A percentile compares a stretch with the other conserved stretches of the same genome.
phyloP scores from a whole-genome alignment of 805 yeast genomes.

The Candida sanyiensis region DNA sequence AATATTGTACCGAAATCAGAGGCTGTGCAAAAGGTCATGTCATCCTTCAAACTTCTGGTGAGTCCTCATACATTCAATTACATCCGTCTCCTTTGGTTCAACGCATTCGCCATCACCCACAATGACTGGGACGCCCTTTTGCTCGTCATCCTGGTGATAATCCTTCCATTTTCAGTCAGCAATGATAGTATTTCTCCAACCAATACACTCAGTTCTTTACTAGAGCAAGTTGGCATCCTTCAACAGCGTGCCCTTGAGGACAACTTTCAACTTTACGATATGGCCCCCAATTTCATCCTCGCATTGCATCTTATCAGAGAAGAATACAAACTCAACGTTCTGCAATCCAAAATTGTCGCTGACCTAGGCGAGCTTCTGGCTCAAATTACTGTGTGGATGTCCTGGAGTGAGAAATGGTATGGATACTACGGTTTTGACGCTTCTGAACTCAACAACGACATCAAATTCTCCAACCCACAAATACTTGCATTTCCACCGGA shows the following conservation, averaged over 20 bases:
- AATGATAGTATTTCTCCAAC: slow-evolving; percentile 15
- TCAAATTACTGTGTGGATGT: slow-evolving; percentile 60
- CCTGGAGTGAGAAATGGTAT: slow-evolving; percentile 68
- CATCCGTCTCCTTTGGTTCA: slow-evolving; percentile 59
- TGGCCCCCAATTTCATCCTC: slow-evolving; percentile 57
- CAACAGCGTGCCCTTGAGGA: slow-evolving; percentile 24
- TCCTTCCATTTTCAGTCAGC: slow-evolving; percentile 39
- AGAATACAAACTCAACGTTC: slow-evolving; percentile 57
- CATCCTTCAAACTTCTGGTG: slow-evolving; percentile 45
- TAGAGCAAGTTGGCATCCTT: slow-evolving; percentile 11
- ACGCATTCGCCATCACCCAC: slow-evolving; percentile 41
- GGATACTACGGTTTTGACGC: slow-evolving; percentile 43
- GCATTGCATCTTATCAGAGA: slow-evolving; percentile 76
- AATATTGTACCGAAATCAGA: slow-evolving; percentile 40
- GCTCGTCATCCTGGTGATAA: slow-evolving; percentile 42
- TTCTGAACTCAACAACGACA: slow-evolving; percentile 31
- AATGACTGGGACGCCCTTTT: slow-evolving; percentile 59
- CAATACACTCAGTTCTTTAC: slow-evolving; percentile 13
- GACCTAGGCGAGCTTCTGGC: slow-evolving; percentile 51
- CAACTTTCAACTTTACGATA: slow-evolving; percentile 37
- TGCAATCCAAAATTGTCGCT: slow-evolving; percentile 31
- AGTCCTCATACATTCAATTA: slow-evolving; percentile 54
- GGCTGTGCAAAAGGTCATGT: slow-evolving; percentile 41
- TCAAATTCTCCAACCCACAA: slow-evolving; percentile 33
- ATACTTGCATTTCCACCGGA: slow-evolving; percentile 52